Base-by-base conservation (phyloP, 2,329 filamentous ascomycete genomes). In the Davidsoniella neocaledoniae region DNA sequence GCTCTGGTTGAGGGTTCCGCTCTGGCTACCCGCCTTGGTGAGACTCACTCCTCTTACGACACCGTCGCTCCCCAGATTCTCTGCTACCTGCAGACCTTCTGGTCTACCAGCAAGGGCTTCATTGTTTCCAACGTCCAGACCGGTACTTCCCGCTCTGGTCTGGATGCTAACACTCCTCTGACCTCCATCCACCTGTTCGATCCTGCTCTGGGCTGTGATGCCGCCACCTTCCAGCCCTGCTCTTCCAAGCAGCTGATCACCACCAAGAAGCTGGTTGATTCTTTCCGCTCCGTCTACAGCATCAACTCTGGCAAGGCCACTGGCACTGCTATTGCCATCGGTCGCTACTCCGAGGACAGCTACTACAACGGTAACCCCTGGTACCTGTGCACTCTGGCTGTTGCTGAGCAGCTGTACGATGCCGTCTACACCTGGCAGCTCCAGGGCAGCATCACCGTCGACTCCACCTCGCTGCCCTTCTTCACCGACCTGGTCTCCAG, bases 331-430 rank as follows among this genome's bases (percentile, higher is more conserved):
- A 69, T 77, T 8, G 72, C 76, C 5, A 67, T 82, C 5, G 81
- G 82, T 42, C 69, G 82, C 53, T 86, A 86, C 59, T 64, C 77
- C 0, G 81, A 85, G 61, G 84, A 93, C 57, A 64, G 69, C 3
- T 91, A 90, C 64, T 82, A 80, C 62, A 76, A 76, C 53, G 84
- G 83, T 1, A 87, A 91, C 61, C 85, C 85, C 1, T 91, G 85
- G 85, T 84, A 86, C 57, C 70, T 90, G 10, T 74, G 74, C 57
- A 90, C 82, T 1, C 69, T 86, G 26, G 83, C 83, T 1, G 83
- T 83, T 0, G 86, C 84, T 2, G 85, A 91, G 63, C 80, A 84
- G 59, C 72, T 93, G 2, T 90, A 87, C 61, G 79, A 83, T 57
- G 81, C 85, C 1, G 58, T 87, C 1, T 79, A 81, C 55, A 77